Evolutionary conservation across 2,329 filamentous ascomycete species (phyloP), one percentile per base, ranked within the genome.

Genomic region (Leptographium radiaticola): DNA sequence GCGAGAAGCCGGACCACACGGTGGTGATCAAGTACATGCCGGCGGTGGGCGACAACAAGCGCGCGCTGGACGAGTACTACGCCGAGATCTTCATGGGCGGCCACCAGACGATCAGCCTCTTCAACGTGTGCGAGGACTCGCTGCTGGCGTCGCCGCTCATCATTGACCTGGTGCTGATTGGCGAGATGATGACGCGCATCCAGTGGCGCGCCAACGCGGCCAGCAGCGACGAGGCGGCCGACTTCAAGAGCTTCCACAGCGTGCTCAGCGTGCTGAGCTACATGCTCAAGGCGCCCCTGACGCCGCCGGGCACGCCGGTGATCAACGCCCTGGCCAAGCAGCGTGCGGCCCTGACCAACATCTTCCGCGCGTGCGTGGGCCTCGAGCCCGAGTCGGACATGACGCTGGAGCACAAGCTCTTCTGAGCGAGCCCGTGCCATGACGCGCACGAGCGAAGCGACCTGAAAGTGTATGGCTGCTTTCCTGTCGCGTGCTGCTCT

Each of bases 21-120:
- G 93, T 98, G 56, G 93, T 98, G 63, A 98, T 98, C 83, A 98
- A 98, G 81, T 98, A 98, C 77, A 95, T 98, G 90, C 93, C 93
- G 39, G 89, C 90, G 59, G 93, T 98, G 49, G 93, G 93, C 58
- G 93, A 98, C 74, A 94, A 96, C 80, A 98, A 98, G 83, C 89
- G 93, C 67, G 93, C 93, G 53, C 79, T 98, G 53, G 93, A 98
- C 66, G 93, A 98, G 78, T 98, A 98, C 80, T 96, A 96, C 63
- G 93, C 89, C 54, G 91, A 98, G 78, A 97, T 98, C 72, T 98
- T 98, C 80, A 80, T 97, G 73, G 93, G 93, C 61, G 93, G 93
- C 44, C 93, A 97, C 74, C 93, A 98, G 77, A 97, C 89, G 63
- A 98, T 98, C 68, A 91, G 86, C 64, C 78, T 98, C 69, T 96